Percentiles rank a stretch among this genome's conserved stretches.
These are phyloP conservation scores for Stygiomarasmius scandens DNA, from an alignment of 1,284 basidiomycete genomes.

Conservation along the genomic window DNA sequence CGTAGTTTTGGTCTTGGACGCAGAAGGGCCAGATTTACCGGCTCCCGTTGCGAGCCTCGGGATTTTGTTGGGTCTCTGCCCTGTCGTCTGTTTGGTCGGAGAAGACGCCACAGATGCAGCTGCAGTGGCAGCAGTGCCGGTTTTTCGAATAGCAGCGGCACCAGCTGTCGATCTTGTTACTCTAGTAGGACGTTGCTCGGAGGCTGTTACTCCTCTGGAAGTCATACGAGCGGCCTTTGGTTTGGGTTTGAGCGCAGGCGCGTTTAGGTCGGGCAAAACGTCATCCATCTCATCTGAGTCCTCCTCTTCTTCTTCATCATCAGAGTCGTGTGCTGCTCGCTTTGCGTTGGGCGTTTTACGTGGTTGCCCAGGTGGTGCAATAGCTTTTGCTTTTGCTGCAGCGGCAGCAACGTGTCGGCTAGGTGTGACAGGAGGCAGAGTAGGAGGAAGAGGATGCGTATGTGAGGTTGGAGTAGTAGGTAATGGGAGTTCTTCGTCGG, in stretches of 20 bases:
- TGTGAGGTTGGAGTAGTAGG: conserved; percentile 44
- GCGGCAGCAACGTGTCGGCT: conserved; percentile 72
- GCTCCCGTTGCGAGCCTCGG: conserved; percentile 64
- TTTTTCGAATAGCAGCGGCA: conserved; percentile 49
- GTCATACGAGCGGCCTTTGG: conserved; percentile 46
- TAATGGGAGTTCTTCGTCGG: conserved; percentile 60
- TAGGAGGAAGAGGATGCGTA: conserved; percentile 32
- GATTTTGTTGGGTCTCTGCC: conserved; percentile 72
- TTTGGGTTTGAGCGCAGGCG: conserved; percentile 41
- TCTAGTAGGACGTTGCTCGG: conserved; percentile 71
- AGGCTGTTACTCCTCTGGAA: conserved; percentile 52
- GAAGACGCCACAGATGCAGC: conserved; percentile 38
- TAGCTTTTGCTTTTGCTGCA: conserved; percentile 64
- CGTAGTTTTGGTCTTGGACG: conserved; percentile 44
- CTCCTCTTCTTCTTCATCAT: conserved; percentile 53
- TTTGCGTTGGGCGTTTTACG: conserved; percentile 83
- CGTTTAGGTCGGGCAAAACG: conserved; percentile 61
- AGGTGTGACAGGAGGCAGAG: conserved; percentile 75
- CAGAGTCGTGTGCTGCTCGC: conserved; percentile 59
- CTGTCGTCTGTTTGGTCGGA: conserved; percentile 36
- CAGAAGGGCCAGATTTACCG: conserved; percentile 27
- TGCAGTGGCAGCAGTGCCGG: conserved; percentile 27
- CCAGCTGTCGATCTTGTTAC: conserved; percentile 72
- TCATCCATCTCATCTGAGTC: conserved; percentile 59
- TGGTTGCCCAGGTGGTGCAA: conserved; percentile 79